Evolutionary conservation across 352 stramenopile genomes (phyloP), one percentile per base, ranked within the genome.

Genomic region (Phytophthora pistaciae): DNA sequence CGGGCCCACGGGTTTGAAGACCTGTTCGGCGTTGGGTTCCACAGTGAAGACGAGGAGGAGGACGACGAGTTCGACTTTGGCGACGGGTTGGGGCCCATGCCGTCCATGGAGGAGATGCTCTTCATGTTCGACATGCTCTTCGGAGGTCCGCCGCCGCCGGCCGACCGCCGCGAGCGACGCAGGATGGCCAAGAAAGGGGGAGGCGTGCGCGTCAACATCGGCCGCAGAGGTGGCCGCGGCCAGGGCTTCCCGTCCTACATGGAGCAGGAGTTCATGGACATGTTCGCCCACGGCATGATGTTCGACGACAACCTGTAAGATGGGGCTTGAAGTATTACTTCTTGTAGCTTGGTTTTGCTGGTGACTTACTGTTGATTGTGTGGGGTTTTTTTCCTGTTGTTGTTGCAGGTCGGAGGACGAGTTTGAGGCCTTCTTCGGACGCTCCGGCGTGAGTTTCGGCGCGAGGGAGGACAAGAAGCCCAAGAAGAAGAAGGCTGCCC

Each of bases 91-190:
- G 57, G 25, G 25, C 25, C 25, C 25, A 70, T 83, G 53, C 70
- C 80, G 42, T 86, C 84, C 25, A 81, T 91, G 46, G 83, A 91
- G 6, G 83, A 91, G 52, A 92, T 92, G 85, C 81, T 92, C 40
- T 82, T 84, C 67, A 90, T 92, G 85, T 92, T 92, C 36, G 72
- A 92, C 60, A 88, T 92, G 81, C 67, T 92, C 68, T 92, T 92
- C 70, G 77, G 77, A 1, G 14, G 10, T 4, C 33, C 56, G 53
- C 48, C 50, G 53, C 33, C 53, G 64, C 5, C 36, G 36, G 50
- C 57, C 59, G 25, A 48, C 5, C 18, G 42, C 42, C 5, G 33
- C 10, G 9, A 20, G 42, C 13, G 40, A 11, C 46, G 21, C n/a
- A 31, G 56, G 0, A 59, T 53, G 18, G 55, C 18, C 16, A 65